phyloP scores from a whole-genome alignment of 306 rosid genomes.

The Cicer arietinum region DNA sequence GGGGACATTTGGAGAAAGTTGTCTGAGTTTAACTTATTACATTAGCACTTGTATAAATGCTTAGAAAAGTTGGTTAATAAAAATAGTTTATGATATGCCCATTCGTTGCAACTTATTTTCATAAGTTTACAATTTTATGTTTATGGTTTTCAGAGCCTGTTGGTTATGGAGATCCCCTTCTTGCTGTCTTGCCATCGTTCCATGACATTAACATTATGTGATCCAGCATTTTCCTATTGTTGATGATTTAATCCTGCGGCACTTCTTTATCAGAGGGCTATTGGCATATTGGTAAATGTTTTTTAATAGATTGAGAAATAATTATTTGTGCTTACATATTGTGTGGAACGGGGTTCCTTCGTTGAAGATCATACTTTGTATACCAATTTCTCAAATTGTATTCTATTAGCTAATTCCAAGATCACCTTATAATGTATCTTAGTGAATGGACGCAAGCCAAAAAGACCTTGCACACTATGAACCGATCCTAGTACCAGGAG shows the following conservation, averaged over 20 bases:
- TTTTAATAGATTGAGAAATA: conserved; percentile 37
- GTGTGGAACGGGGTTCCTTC: conserved; percentile 10
- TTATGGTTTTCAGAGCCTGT: conserved; percentile 75
- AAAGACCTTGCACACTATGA: conserved; percentile 3
- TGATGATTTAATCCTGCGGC: conserved; percentile 22
- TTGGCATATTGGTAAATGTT: conserved; percentile 38
- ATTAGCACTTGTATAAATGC: background rate
- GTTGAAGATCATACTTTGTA: conserved; percentile 30
- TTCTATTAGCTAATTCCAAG: conserved; percentile 28
- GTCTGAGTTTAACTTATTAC: background rate
- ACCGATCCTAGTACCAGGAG: conserved; percentile 6
- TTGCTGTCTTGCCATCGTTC: conserved; percentile 90
- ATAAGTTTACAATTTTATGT: conserved; percentile 17
- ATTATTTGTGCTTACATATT: conserved; percentile 30
- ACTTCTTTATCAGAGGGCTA: conserved; percentile 26
- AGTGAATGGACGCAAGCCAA: conserved; percentile 11
- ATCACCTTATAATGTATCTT: conserved; percentile 34
- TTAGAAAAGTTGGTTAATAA: background rate
- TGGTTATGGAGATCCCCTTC: conserved; percentile 88
- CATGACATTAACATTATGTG: conserved; percentile 75
- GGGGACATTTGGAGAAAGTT: background rate
- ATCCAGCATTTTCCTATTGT: conserved; percentile 42
- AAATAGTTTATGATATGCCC: background rate
- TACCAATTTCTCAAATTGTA: conserved; percentile 39
- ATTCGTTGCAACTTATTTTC: background rate